Base-by-base conservation (phyloP, 768 basidiomycete genomes). In the Leccinum fibrillosum region DNA sequence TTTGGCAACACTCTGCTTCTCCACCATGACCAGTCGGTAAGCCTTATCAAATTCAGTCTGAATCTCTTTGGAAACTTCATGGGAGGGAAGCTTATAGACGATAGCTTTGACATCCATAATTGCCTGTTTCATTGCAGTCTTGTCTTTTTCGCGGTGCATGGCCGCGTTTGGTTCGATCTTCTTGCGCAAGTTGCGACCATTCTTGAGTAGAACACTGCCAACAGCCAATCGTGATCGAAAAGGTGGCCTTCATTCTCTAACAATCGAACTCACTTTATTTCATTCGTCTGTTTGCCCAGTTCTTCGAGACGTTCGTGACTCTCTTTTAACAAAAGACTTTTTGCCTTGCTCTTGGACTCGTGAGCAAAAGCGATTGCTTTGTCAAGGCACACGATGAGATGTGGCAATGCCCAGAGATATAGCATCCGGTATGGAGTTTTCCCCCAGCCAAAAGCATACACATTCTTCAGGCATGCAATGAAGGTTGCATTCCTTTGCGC, bases 301-400 rank as follows among this genome's bases (percentile, higher is more conserved):
- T 64, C 65, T 34, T 80, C 79, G 2, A 79, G 65, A 30, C 68
- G 69, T 15, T 75, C 67, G 52, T 78, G 75, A 25, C 54, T 53
- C n/a, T 65, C 73, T 11, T 61, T 54, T 4, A 28, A 63, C 12
- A 76, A 51, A 17, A 65, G 67, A 44, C 69, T 65, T 53, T 75
- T 80, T 2, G 66, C 63, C 21, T 64, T 62, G 6, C 19, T 57
- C 66, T 80, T 80, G 52, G 66, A 59, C 17, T 64, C 51, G 39
- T 65, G 42, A 8, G 72, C 60, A 19, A 67, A 26, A 2, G 62
- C 37, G 11, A 73, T 64, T 21, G 68, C 63, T n/a, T 65, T 54
- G 49, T 81, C 76, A 28, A 82, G 69, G 59, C 75, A 79, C 2
- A 77, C 59, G 3, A 80, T 65, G 28, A 81, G 61, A 52, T 73